Evolutionary conservation across 371 early-diverging fungal genomes (phyloP), one percentile per base, ranked within the genome.

Genomic region (Zychaea mexicana): DNA sequence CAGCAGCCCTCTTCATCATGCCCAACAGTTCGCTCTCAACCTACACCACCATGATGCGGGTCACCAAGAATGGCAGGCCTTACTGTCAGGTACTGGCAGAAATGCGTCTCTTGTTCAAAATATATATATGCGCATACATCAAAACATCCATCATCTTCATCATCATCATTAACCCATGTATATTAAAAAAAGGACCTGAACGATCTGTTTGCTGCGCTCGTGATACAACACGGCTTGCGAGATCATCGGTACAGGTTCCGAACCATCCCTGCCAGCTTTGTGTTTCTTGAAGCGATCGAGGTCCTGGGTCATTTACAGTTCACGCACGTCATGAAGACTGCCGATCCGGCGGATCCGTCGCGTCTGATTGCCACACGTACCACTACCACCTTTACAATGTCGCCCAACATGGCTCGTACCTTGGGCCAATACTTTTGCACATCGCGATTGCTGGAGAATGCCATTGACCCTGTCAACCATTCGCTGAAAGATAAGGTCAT

Each of bases 381-480:
- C 10, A 81, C 77, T 0, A 85, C 82, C 8, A 82, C 82, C 2
- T 83, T 83, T 61, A 78, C 76, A 10, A 76, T 85, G 71, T 68
- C 78, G 13, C 72, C 74, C 22, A 75, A 79, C 22, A 86, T 84
- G 84, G 84, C 84, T 24, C 77, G 76, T 32, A 73, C 78, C 49
- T 64, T 86, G 2, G 82, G 81, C 9, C 86, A 84, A 54, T 74
- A 84, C 33, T 85, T 86, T 47, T 68, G 83, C 66, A 81, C 83
- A 33, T 81, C 86, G 0, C 77, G 79, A 3, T 61, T 86, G 24
- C 60, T 76, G 17, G 85, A 83, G 60, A 81, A 76, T 24, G 78
- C 82, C 7, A 61, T 74, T 0, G 88, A 88, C 49, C 74, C 85
- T 0, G 65, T 68, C 38, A 83, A 69, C 36, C 68, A 83, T 47